These are phyloP conservation scores for Plasmodium cynomolgi DNA, from an alignment of 169 alveolate species.

Conservation along the genomic window DNA sequence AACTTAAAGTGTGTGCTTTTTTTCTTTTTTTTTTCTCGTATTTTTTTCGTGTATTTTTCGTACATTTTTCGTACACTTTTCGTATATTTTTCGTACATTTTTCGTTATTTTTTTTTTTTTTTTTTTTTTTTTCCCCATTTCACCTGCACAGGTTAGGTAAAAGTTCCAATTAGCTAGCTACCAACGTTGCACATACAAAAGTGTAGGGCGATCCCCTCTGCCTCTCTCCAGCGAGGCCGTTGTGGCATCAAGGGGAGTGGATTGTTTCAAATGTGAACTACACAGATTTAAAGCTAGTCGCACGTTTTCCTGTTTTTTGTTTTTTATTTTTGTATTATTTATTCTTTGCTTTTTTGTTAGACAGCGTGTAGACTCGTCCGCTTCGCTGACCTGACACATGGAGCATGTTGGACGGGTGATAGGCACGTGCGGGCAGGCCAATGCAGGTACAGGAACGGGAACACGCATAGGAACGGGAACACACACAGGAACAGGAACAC, in stretches of 20 bases:
- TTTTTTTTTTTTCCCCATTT: neutral
- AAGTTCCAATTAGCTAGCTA: neutral
- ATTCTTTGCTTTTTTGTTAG: neutral
- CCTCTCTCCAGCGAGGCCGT: neutral
- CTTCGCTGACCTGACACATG: neutral
- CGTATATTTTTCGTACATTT: too few relatives aligned
- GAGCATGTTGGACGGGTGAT: neutral
- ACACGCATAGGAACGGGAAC: neutral
- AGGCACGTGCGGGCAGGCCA: neutral
- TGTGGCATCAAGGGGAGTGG: neutral
- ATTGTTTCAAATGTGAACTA: neutral
- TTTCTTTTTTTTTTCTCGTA: neutral
- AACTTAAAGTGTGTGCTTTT: neutral
- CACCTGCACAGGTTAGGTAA: neutral
- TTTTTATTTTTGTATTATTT: neutral
- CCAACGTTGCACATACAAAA: neutral
- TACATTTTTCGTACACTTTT: too few relatives aligned
- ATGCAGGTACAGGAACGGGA: neutral
- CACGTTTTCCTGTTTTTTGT: neutral
- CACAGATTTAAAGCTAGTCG: neutral
- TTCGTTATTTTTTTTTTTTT: neutral
- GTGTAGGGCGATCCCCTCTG: neutral
- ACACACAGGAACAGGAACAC: neutral
- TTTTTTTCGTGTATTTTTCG: too few relatives aligned
- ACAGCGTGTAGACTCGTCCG: neutral